Percentiles rank a stretch among this genome's conserved stretches.
Conservation (phyloP, 805 yeast species). For the Saturnispora besseyi region DNA sequence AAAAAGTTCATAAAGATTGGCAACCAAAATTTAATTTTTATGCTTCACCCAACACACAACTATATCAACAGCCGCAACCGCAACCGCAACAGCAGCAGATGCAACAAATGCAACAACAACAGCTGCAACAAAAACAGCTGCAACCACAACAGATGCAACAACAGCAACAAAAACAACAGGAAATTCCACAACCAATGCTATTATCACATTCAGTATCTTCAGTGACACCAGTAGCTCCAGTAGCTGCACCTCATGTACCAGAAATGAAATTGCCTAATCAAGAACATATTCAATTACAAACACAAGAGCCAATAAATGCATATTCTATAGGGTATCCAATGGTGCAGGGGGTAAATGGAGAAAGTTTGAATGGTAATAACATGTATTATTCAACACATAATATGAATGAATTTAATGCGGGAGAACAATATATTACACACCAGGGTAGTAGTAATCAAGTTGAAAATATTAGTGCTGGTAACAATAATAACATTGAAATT, state of each 20-base stretch:
- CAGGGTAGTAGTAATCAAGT: background rate
- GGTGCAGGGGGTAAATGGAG: background rate
- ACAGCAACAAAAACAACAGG: background rate
- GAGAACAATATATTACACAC: background rate
- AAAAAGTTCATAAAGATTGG: slow-evolving; percentile 14
- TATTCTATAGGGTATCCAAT: background rate
- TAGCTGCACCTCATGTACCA: background rate
- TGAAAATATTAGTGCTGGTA: background rate
- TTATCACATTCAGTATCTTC: background rate
- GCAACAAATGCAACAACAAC: background rate
- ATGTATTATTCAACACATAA: background rate
- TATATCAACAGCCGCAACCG: background rate
- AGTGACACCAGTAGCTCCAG: background rate
- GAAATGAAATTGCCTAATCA: background rate
- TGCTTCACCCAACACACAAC: background rate
- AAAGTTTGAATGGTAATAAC: background rate
- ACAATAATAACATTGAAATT: background rate
- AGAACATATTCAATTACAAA: background rate
- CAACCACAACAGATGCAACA: background rate
- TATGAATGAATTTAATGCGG: background rate
- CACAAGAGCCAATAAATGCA: background rate
- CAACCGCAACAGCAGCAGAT: background rate
- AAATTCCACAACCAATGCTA: background rate
- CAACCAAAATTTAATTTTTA: slow-evolving; percentile 12
- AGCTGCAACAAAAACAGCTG: background rate